Base-by-base conservation (phyloP, 768 basidiomycete species). In the Amylocystis lapponica region DNA sequence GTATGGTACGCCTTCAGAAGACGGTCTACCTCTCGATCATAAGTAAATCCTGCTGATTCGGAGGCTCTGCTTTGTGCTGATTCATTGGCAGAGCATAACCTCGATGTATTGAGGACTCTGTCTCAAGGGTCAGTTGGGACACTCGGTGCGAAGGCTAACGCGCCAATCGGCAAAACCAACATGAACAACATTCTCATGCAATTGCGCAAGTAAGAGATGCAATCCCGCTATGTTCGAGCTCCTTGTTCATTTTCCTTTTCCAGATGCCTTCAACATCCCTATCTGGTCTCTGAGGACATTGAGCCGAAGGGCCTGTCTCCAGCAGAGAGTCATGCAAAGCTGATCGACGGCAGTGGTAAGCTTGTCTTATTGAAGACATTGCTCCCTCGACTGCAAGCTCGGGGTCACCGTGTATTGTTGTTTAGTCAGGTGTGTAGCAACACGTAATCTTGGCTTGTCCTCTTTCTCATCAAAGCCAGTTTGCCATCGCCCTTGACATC, bases 201-300 rank as follows among this genome's bases (percentile, higher is more conserved):
- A 53, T 60, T 92, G 29, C 74, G 90, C 51, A 92, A 91, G 87
- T 88, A 55, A 43, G 83, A 14, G 22, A 36, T 35, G 41, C 13
- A 29, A 22, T 30, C 5, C 17, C 27, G 13, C 20, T 43, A 3
- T 5, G 31, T 21, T 26, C 13, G 11, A 14, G 20, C 30, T 36
- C 23, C 11, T 21, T 27, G 10, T 38, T 27, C 12, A 35, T 47
- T n/a, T 27, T 46, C 20, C 41, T 22, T 34, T 19, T 33, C 31
- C 36, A 91, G 88, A 64, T 91, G 88, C 60, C 65, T 92, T 13
- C 93, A 95, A 65, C 93, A 96, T 62, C 92, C 93, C 0, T 95
- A 95, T 58, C 73, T 95, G 37, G 82, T 88, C 42, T 81, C 78
- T 11, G 72, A 78, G 40, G 80, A 81, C 32, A 83, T 97, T 17